Evolutionary conservation across 1,284 basidiomycete species (phyloP).

Genomic region (Moesziomyces antarcticus): DNA sequence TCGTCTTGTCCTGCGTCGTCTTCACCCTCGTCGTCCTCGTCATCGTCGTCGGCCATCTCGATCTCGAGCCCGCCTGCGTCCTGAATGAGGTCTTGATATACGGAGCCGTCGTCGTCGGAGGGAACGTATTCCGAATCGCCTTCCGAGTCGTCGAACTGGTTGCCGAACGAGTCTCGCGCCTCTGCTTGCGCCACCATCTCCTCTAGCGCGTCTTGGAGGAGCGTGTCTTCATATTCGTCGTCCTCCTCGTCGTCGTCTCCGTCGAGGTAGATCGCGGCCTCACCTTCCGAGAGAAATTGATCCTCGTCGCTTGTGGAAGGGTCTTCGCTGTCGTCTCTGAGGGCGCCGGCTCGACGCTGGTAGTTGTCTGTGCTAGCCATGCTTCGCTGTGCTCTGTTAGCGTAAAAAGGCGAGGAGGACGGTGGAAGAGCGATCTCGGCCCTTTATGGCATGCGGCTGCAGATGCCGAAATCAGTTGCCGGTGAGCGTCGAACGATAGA

Average conservation of each 20-base stretch:
- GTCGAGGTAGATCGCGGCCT: conserved; percentile 25
- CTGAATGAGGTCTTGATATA: conserved; percentile 29
- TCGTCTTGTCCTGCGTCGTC: conserved; percentile 24
- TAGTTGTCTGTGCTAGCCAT: conserved; percentile 5
- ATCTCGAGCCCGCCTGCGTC: conserved; percentile 38
- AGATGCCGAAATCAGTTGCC: too few relatives aligned
- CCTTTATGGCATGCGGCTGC: too few relatives aligned
- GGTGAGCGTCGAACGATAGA: too few relatives aligned
- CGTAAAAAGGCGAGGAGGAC: too few relatives aligned
- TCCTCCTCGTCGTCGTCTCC: conserved; percentile 19
- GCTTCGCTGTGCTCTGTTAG: neutral
- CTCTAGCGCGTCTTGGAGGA: conserved; percentile 42
- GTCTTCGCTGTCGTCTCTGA: conserved; percentile 33
- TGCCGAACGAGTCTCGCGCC: conserved; percentile 22
- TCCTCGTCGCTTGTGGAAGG: conserved; percentile 12
- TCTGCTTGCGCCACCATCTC: conserved; percentile 44
- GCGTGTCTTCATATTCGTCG: conserved; percentile 46
- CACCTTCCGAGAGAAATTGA: conserved; percentile 23
- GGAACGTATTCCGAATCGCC: conserved; percentile 35
- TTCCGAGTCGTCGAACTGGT: conserved; percentile 40
- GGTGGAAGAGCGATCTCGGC: too few relatives aligned
- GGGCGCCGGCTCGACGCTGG: conserved; percentile 4
- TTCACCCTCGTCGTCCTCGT: conserved; percentile 28
- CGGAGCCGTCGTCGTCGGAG: conserved; percentile 26
- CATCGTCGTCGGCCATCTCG: conserved; percentile 36